These are phyloP conservation scores for Corylus heterophylla DNA, from an alignment of 306 rosid genomes.

Conservation along the genomic window DNA sequence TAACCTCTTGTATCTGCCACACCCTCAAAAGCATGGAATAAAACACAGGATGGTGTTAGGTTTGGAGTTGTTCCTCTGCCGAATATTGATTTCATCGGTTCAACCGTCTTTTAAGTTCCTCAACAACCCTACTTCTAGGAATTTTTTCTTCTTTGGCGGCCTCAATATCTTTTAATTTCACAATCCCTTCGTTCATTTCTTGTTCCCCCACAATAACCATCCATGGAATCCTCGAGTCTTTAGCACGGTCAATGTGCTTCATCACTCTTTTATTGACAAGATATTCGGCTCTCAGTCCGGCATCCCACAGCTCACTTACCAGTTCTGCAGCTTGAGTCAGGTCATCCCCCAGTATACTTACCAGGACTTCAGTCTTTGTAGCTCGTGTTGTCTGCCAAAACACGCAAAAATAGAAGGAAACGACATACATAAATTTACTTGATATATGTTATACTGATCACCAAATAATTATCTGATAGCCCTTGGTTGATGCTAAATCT, in stretches of 20 bases:
- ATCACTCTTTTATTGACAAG: constrained; percentile 54
- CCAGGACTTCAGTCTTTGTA: constrained; percentile 78
- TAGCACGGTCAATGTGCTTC: constrained; percentile 77
- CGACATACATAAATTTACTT: too few species aligned
- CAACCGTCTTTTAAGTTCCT: constrained; percentile 60
- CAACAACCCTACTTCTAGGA: constrained; percentile 52
- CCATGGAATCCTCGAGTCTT: constrained; percentile 82
- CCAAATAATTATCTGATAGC: not conserved
- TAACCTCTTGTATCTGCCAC: not conserved
- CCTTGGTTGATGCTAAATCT: not conserved
- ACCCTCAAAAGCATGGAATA: not conserved
- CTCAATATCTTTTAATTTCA: constrained; percentile 56
- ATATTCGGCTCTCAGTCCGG: constrained; percentile 59
- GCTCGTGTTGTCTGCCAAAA: constrained; percentile 64
- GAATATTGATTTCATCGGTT: constrained; percentile 17
- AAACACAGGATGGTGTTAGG: not conserved
- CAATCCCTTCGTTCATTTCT: constrained; percentile 62
- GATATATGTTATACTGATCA: not conserved
- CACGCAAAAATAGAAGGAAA: not conserved
- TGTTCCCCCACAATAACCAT: constrained; percentile 77
- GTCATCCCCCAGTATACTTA: constrained; percentile 78
- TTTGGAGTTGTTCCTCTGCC: not conserved
- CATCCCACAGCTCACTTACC: constrained; percentile 75
- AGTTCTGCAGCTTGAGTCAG: constrained; percentile 63
- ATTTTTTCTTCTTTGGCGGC: constrained; percentile 39